Percentiles rank a stretch among this genome's conserved stretches.
phyloP scores from a whole-genome alignment of 2,329 filamentous ascomycete species.

The Ciborinia camelliae region DNA sequence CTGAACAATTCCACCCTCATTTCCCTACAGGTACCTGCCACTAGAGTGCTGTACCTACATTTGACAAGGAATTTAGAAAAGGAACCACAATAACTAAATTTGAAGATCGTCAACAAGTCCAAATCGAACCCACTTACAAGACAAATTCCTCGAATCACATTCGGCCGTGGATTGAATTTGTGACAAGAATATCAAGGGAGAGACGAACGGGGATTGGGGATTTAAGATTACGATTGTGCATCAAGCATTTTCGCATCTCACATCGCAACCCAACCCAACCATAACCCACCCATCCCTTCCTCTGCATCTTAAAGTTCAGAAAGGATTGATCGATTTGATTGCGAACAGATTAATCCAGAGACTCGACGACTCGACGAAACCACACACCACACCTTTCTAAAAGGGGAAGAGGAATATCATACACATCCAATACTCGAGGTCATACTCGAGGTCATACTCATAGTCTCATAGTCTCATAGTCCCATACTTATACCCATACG shows the following conservation, averaged over 20 bases:
- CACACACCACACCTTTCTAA: background rate
- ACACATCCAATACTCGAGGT: background rate
- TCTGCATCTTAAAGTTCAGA: background rate
- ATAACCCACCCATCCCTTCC: background rate
- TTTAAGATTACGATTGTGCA: conserved; percentile 6
- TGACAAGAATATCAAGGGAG: conserved; percentile 8
- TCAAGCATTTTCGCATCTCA: conserved; percentile 12
- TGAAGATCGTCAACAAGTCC: conserved; percentile 8
- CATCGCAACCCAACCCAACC: background rate
- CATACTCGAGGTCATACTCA: too few relatives aligned
- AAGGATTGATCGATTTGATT: conserved; percentile 10
- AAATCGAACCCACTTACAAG: conserved; percentile 12
- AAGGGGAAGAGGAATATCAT: background rate
- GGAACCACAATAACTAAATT: conserved; percentile 14
- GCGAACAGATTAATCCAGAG: conserved; percentile 3
- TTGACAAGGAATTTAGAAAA: background rate
- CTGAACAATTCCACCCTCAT: conserved; percentile 4
- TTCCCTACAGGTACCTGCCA: background rate
- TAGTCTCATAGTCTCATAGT: too few relatives aligned
- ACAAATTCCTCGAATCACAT: conserved; percentile 16
- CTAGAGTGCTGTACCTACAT: too few relatives aligned
- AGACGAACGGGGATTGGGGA: conserved; percentile 11
- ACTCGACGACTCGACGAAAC: too few relatives aligned
- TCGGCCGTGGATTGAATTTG: background rate
- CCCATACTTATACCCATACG: too few relatives aligned